Percentiles rank a stretch among this genome's conserved stretches.
phyloP scores from a whole-genome alignment of 331 rosid genomes.

The Ulmus americana region DNA sequence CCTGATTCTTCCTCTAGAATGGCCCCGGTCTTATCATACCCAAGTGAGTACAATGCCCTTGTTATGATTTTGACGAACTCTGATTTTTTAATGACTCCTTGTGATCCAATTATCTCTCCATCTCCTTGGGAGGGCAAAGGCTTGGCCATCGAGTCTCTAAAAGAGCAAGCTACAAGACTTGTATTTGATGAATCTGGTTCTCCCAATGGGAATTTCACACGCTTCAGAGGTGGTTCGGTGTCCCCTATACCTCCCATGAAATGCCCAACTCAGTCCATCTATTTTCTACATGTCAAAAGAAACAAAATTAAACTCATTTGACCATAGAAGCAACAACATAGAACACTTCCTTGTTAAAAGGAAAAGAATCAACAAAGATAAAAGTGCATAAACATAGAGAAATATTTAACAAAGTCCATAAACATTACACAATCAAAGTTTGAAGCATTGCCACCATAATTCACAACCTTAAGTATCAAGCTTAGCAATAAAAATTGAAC shows the following conservation, averaged over 20 bases:
- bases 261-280: slow-evolving; percentile 11
- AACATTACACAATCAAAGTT: too few species aligned
- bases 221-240: slow-evolving; percentile 9
- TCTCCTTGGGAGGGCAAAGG: slow-evolving; percentile 16
- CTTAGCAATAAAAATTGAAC: not conserved
- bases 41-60: slow-evolving; percentile 16
- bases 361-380: not conserved
- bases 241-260: slow-evolving; percentile 19
- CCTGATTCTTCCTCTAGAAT: slow-evolving; percentile 20
- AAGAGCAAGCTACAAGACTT: slow-evolving; percentile 5
- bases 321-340: not conserved
- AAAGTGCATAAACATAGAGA: not conserved
- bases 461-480: not conserved
- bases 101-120: slow-evolving; percentile 5
- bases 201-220: slow-evolving; percentile 1
- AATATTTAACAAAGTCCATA: not conserved
- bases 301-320: not conserved
- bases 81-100: slow-evolving; percentile 12
- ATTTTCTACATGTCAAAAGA: slow-evolving; percentile 2
- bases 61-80: slow-evolving; percentile 15
- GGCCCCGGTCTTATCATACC: slow-evolving; percentile 13
- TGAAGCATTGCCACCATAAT: not conserved
- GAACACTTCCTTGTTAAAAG: not conserved
- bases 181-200: not conserved
- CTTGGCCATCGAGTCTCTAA: slow-evolving; percentile 7